Base-by-base conservation (phyloP, 148 eudicot species). In the Cornus controversa region DNA sequence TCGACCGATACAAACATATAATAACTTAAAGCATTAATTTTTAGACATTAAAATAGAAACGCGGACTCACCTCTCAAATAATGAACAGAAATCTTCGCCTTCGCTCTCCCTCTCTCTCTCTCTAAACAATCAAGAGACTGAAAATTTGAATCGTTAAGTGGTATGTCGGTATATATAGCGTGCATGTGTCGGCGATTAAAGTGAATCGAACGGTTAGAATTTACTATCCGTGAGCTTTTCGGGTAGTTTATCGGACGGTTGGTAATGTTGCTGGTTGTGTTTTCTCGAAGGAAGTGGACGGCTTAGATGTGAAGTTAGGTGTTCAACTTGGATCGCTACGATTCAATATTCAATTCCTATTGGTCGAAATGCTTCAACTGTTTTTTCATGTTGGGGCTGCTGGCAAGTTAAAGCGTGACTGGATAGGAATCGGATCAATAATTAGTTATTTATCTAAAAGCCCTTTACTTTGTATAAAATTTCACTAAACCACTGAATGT, bases 211-310 rank as follows among this genome's bases (percentile, higher is more conserved):
- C 92, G 90, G 89, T 70, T 36, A 18, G 10, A 20, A 79, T 71
- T 69, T 3, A 42, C 23, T 36, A 81, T 89, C 87, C 83, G 77
- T 81, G 90, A 86, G 87, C 78, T 80, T 72, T 73, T 34, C 7
- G 8, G 13, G 16, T 7, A 31, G 10, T 7, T 16, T 10, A 91
- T 91, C 91, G 65, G 64, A 89, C 92, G 91, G 86, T 60, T 9
- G 0, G 0, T 0, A 62, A 65, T 79, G 45, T 16, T 0, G 47
- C 13, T 26, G 0, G 2, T 67, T 89, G 94, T 91, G 91, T 79
- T 89, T 87, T 82, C 87, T 86, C 45, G 4, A 25, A 18, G 53
- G 60, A 22, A 67, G 23, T 66, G 74, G 45, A 87, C 85, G 92
- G 88, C 53, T 72, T 0, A 31, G 92, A 91, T 91, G 64, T 2